Evolutionary conservation across 108 stramenopile genomes (phyloP).

Genomic region (Seminavis robusta): DNA sequence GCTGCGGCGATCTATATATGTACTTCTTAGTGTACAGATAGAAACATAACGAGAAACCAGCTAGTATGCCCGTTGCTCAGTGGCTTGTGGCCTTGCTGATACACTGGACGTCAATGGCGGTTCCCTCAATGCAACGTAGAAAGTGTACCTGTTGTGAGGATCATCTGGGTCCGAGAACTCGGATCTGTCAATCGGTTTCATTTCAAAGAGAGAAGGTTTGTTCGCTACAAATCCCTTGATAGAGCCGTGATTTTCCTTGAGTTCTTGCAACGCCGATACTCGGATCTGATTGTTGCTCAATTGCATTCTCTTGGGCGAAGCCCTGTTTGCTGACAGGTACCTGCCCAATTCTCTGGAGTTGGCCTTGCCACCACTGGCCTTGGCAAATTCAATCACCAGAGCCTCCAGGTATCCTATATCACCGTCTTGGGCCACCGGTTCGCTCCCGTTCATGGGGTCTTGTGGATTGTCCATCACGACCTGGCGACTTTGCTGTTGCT

Average conservation of each 20-base stretch:
- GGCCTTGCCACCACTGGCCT: slow-evolving; percentile 66
- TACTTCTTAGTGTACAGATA: no score
- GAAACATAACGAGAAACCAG: no score
- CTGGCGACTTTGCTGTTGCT: neutral
- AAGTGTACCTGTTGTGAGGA: no score
- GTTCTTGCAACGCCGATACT: slow-evolving; percentile 25
- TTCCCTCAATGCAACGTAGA: no score
- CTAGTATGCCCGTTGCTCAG: no score
- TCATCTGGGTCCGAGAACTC: no score
- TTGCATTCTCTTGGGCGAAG: neutral
- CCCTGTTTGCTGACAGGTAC: slow-evolving; percentile 42
- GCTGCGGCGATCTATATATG: no score
- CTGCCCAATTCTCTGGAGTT: slow-evolving; percentile 72
- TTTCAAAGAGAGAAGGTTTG: slow-evolving; percentile 2
- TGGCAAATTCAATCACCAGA: slow-evolving; percentile 56
- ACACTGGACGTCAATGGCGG: no score
- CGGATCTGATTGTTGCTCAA: neutral
- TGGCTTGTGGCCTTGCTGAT: no score
- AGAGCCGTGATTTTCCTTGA: slow-evolving; percentile 26
- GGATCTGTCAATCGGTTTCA: no score
- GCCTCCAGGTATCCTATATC: slow-evolving; percentile 40
- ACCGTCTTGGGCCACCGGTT: neutral
- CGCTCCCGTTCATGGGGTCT: neutral
- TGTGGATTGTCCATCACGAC: neutral
- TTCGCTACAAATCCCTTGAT: slow-evolving; percentile 13